A percentile compares a stretch with the other conserved stretches of the same genome.
These are phyloP conservation scores for Tulasnella sp. DNA, from an alignment of 768 basidiomycete genomes.

Conservation along the genomic window DNA sequence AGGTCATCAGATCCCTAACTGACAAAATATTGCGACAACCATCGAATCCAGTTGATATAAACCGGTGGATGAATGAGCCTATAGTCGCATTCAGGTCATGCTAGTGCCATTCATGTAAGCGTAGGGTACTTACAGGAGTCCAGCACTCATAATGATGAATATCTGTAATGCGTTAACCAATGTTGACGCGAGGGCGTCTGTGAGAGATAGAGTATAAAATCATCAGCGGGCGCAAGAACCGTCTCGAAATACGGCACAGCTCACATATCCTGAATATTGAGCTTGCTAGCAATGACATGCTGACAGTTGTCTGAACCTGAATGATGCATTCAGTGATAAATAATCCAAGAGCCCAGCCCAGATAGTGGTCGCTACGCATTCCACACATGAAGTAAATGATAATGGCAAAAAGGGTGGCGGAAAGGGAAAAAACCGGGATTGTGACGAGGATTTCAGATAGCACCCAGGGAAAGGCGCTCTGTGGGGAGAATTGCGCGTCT, in stretches of 20 bases:
- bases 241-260: background rate
- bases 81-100: background rate
- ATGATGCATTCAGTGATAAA: slow-evolving; percentile 29
- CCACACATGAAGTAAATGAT: slow-evolving; percentile 29
- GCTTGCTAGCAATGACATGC: slow-evolving; percentile 26
- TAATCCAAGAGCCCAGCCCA: slow-evolving; percentile 30
- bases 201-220: background rate
- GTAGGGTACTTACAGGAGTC: slow-evolving; percentile 19
- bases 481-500: background rate
- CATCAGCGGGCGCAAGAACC: background rate
- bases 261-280: slow-evolving; percentile 26
- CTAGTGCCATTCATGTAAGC: slow-evolving; percentile 8
- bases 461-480: slow-evolving; percentile 31
- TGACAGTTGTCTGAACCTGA: slow-evolving; percentile 21
- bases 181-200: slow-evolving; percentile 27
- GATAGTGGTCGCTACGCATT: slow-evolving; percentile 27
- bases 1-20: background rate
- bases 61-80: slow-evolving; percentile 20
- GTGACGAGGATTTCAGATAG: slow-evolving; percentile 31
- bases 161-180: slow-evolving; percentile 25
- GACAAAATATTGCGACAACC: slow-evolving; percentile 31
- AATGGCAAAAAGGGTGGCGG: slow-evolving; percentile 16
- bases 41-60: slow-evolving; percentile 34
- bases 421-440: slow-evolving; percentile 31
- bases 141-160: slow-evolving; percentile 23